Base-by-base conservation (phyloP, 23 red algal genomes). In the Pyropia haitanensis region DNA sequence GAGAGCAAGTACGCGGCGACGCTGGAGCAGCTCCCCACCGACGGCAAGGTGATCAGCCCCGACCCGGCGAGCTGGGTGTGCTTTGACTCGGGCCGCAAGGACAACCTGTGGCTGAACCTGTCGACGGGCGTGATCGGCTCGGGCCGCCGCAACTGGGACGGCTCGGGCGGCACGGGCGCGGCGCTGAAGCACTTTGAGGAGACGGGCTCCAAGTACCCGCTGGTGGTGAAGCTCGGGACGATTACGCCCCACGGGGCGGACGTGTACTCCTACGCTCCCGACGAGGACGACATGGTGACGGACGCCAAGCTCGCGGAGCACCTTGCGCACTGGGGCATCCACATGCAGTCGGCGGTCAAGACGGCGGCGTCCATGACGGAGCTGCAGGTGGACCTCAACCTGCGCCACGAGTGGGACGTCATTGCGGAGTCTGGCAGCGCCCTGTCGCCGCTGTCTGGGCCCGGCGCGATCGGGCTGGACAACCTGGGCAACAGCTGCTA, bases 401-500 rank as follows among this genome's bases (percentile, higher is more conserved):
- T 49, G 31, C 34, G 60, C 5, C 70, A 78, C 53, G 67, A 62
- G 56, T 87, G 82, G 51, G 60, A 66, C 20, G 65, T 33, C 23
- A 76, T 88, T 22, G 74, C 77, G 2, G 85, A 81, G 70, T 82
- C 56, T 27, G 77, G 80, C 21, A 82, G 61, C 17, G 72, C 78
- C 21, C 68, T 90, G 48, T 75, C 71, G 6, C 62, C 76, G 18
- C 24, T 87, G 46, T 73, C 72, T 53, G 93, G 78, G 24, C 60
- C 79, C 21, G 93, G 84, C 17, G 67, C 70, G 26, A 51, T 91
- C 33, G 93, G 93, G 17, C 28, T 97, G 46, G 61, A 71, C 13
- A 97, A 97, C 61, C 64, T 97, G 28, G 93, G 93, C 30, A 97
- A 97, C 64, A 83, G 68, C 57, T 97, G 93, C 64, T 97, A 97